A percentile compares a stretch with the other conserved stretches of the same genome.
phyloP scores from a whole-genome alignment of 176 grass and related monocot species.

The Puya raimondii region DNA sequence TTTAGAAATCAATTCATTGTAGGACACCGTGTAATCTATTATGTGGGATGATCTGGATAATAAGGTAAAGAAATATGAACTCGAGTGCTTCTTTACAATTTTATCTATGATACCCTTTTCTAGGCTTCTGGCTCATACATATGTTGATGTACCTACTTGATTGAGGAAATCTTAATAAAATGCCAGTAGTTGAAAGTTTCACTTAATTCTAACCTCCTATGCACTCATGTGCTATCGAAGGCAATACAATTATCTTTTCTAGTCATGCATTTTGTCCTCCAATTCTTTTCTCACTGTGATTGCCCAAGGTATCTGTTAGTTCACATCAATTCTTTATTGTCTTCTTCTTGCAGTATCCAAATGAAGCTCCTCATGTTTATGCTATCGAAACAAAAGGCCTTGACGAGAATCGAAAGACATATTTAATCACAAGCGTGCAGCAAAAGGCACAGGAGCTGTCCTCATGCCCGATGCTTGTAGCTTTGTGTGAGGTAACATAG shows the following conservation, averaged over 20 bases:
- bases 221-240: too few relatives aligned
- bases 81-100: too few relatives aligned
- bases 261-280: not conserved
- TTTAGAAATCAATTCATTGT: too few relatives aligned
- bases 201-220: not conserved
- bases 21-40: too few relatives aligned
- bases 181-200: not conserved
- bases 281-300: not conserved
- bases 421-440: conserved; percentile 47
- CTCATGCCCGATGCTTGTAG: conserved; percentile 63
- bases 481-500: conserved; percentile 62
- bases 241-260: not conserved
- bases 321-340: conserved; percentile 15
- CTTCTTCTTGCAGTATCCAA: conserved; percentile 61
- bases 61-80: too few relatives aligned
- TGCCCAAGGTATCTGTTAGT: not conserved
- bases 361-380: conserved; percentile 61
- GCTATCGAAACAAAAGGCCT: conserved; percentile 72
- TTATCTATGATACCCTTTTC: not conserved
- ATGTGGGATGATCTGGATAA: too few relatives aligned
- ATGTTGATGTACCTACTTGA: not conserved
- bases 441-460: conserved; percentile 72
- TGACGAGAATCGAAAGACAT: conserved; percentile 57
- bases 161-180: conserved; percentile 12
- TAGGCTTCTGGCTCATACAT: not conserved